phyloP scores from a whole-genome alignment of 495 filamentous ascomycete species.

The Annulohypoxylon maeteangense region DNA sequence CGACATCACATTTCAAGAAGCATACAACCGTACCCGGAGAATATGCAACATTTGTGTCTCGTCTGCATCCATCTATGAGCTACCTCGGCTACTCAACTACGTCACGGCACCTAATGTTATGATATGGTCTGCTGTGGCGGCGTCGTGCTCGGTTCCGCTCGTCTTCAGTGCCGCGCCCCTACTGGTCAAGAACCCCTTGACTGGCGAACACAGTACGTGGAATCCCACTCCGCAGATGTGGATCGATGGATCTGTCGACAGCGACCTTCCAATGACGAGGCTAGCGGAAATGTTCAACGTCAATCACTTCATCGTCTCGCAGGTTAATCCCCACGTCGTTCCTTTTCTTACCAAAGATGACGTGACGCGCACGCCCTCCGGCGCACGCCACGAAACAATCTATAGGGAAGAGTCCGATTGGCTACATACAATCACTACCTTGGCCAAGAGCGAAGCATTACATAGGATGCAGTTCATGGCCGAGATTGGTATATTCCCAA shows the following conservation, averaged over 20 bases:
- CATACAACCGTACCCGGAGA: conserved; percentile 88
- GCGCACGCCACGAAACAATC: conserved; percentile 55
- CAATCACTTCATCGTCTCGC: conserved; percentile 97
- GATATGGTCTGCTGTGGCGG: conserved; percentile 95
- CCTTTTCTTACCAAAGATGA: conserved; percentile 85
- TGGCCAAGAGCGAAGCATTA: conserved; percentile 83
- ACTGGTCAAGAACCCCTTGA: conserved; percentile 85
- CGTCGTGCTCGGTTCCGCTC: conserved; percentile 93
- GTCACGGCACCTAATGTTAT: conserved; percentile 92
- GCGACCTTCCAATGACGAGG: conserved; percentile 91
- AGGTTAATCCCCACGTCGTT: conserved; percentile 93
- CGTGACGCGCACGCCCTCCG: conserved; percentile 55
- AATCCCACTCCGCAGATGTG: conserved; percentile 82
- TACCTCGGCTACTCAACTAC: conserved; percentile 89
- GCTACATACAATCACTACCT: conserved; percentile 73
- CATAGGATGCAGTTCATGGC: conserved; percentile 84
- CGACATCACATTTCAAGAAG: conserved; percentile 93
- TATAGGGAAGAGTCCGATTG: conserved; percentile 58
- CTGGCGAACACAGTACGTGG: conserved; percentile 82
- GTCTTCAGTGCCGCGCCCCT: conserved; percentile 80
- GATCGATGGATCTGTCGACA: conserved; percentile 95
- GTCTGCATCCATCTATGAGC: conserved; percentile 84
- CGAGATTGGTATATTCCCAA: conserved; percentile 86
- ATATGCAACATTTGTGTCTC: conserved; percentile 96
- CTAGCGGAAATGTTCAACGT: conserved; percentile 97